These are phyloP conservation scores for Gossypium longicalyx DNA, from an alignment of 345 rosid genomes.

Conservation along the genomic window DNA sequence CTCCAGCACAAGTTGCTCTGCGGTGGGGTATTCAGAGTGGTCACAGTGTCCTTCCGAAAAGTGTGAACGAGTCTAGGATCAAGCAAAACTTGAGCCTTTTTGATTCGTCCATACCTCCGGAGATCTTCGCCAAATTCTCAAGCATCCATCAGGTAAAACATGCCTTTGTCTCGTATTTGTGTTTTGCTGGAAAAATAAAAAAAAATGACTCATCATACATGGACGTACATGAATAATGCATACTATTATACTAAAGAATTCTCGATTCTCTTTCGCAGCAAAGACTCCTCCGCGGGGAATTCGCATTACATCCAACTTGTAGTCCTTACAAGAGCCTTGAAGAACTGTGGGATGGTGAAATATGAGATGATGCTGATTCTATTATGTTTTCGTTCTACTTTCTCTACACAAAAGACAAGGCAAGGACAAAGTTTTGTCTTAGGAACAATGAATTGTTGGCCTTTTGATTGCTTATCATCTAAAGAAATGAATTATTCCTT, in stretches of 20 bases:
- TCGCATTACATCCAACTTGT: slow-evolving; percentile 37
- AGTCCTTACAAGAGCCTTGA: slow-evolving; percentile 51
- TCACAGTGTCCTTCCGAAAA: slow-evolving; percentile 58
- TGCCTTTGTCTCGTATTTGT: not conserved
- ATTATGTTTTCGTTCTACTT: not conserved
- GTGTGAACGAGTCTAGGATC: slow-evolving; percentile 46
- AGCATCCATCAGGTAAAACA: slow-evolving; percentile 41
- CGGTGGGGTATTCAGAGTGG: slow-evolving; percentile 57
- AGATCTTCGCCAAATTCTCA: slow-evolving; percentile 35
- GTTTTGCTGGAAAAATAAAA: not conserved
- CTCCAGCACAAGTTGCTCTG: slow-evolving; percentile 55
- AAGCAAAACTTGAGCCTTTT: slow-evolving; percentile 42
- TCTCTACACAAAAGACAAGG: not conserved
- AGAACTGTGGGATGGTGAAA: slow-evolving; percentile 57
- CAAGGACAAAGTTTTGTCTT: not conserved
- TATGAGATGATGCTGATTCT: slow-evolving; percentile 23
- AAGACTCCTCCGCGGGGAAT: slow-evolving; percentile 54
- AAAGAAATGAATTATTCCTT: not conserved
- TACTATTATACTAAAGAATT: not conserved
- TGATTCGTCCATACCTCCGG: slow-evolving; percentile 50
- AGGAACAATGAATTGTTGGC: slow-evolving; percentile 7
- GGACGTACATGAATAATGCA: not conserved
- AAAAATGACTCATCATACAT: not conserved
- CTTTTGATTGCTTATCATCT: not conserved
- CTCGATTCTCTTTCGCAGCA: slow-evolving; percentile 27